phyloP scores from a whole-genome alignment of 2,329 filamentous ascomycete species.

The Aphanocladium album region DNA sequence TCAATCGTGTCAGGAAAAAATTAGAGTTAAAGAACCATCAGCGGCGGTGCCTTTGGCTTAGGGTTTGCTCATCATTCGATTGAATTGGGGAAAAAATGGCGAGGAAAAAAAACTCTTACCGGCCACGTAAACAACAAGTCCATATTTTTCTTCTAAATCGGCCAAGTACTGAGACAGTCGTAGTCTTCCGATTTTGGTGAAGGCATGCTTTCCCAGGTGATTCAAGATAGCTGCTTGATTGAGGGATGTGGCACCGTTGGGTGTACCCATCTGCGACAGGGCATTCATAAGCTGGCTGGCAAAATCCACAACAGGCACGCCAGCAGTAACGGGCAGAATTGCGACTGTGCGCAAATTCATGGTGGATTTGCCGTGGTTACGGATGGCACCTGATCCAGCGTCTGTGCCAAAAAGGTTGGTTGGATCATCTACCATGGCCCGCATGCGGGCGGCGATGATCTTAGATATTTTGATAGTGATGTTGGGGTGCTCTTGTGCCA shows the following conservation, averaged over 20 bases:
- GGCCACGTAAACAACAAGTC: slow-evolving; percentile 89
- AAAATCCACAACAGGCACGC: slow-evolving; percentile 93
- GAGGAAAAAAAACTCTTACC: slow-evolving; percentile 40
- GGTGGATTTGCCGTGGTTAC: slow-evolving; percentile 67
- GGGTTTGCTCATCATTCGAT: slow-evolving; percentile 48
- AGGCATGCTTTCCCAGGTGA: slow-evolving; percentile 91
- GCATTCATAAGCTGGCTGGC: slow-evolving; percentile 84
- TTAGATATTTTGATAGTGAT: slow-evolving; percentile 99
- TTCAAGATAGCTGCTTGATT: slow-evolving; percentile 93
- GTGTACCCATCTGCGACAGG: slow-evolving; percentile 79
- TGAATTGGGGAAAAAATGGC: not conserved
- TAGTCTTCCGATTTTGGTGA: slow-evolving; percentile 94
- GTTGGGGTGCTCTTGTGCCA: slow-evolving; percentile 92
- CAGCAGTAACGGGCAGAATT: slow-evolving; percentile 82
- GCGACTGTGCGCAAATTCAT: slow-evolving; percentile 91
- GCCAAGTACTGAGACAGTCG: slow-evolving; percentile 94
- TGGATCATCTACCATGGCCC: slow-evolving; percentile 78
- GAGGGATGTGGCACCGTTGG: slow-evolving; percentile 84
- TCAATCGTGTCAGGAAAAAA: slow-evolving; percentile 55
- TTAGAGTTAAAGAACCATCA: slow-evolving; percentile 60
- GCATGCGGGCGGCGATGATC: slow-evolving; percentile 94
- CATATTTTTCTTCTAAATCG: slow-evolving; percentile 95
- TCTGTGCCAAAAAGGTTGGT: slow-evolving; percentile 62
- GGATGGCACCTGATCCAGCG: slow-evolving; percentile 48
- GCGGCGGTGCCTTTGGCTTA: slow-evolving; percentile 46